Evolutionary conservation across 2,329 filamentous ascomycete species (phyloP).

Genomic region (Alternaria ethzedia): DNA sequence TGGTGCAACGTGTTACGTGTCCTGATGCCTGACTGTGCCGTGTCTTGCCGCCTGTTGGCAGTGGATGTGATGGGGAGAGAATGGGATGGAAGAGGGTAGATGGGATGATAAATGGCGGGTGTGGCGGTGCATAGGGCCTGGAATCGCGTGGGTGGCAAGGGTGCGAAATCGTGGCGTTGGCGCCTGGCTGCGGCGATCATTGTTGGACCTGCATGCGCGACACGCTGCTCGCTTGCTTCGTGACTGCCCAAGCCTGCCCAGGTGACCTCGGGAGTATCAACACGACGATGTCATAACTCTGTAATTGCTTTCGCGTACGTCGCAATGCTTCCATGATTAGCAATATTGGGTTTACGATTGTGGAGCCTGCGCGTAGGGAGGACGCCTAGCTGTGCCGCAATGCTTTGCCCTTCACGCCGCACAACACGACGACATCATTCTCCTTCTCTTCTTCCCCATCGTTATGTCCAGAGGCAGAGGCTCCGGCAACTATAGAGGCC

Average conservation of each 20-base stretch:
- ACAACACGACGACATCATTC: too few relatives aligned
- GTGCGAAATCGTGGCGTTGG: neutral
- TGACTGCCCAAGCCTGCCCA: neutral
- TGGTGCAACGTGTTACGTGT: slow-evolving; percentile 5
- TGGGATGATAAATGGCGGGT: neutral
- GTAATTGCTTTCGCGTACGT: neutral
- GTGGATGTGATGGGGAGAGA: neutral
- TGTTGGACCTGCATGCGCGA: neutral
- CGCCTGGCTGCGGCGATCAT: neutral
- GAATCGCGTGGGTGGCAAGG: neutral
- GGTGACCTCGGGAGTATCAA: too few relatives aligned
- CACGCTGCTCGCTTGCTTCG: neutral
- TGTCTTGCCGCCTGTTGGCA: neutral
- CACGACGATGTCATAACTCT: neutral
- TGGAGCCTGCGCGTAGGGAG: too few relatives aligned
- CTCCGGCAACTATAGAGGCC: too few relatives aligned
- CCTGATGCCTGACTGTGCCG: neutral
- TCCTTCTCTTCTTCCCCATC: too few relatives aligned
- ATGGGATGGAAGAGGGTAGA: neutral
- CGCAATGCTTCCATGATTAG: neutral
- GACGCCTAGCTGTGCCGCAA: too few relatives aligned
- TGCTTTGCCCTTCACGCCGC: too few relatives aligned
- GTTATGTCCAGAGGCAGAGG: too few relatives aligned
- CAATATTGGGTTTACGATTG: too few relatives aligned
- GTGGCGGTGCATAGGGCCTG: neutral